These are phyloP conservation scores for Raphanus sativus DNA, from an alignment of 345 rosid species.

Conservation along the genomic window DNA sequence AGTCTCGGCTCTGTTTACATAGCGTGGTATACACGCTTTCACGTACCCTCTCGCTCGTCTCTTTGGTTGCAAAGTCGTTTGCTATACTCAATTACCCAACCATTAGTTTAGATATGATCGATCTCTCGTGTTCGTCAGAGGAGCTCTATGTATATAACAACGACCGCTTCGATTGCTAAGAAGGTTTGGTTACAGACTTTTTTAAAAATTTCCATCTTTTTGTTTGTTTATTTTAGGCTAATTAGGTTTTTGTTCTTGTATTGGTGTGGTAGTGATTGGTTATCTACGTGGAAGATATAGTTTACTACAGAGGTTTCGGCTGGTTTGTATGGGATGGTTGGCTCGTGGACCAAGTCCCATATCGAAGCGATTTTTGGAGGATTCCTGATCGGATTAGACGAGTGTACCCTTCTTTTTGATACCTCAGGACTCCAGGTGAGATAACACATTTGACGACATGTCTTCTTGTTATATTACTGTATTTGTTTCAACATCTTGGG, in stretches of 20 bases:
- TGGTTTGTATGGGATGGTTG: conserved; percentile 53
- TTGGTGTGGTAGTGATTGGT: too few relatives aligned
- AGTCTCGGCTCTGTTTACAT: conserved; percentile 89
- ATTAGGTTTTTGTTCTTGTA: too few relatives aligned
- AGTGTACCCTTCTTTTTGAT: conserved; percentile 89
- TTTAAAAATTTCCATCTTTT: too few relatives aligned
- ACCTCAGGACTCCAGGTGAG: conserved; percentile 91
- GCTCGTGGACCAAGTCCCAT: conserved; percentile 89
- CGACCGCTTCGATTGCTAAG: too few relatives aligned
- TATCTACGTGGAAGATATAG: too few relatives aligned
- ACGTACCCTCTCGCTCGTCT: conserved; percentile 84
- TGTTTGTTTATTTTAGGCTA: too few relatives aligned
- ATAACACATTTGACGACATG: neutral
- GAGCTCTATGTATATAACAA: too few relatives aligned
- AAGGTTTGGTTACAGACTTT: too few relatives aligned
- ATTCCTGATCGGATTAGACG: conserved; percentile 63
- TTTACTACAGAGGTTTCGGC: too few relatives aligned
- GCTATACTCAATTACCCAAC: conserved; percentile 93
- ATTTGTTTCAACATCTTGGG: too few relatives aligned
- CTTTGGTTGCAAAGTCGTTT: conserved; percentile 90
- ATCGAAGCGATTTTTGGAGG: conserved; percentile 71
- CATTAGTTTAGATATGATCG: conserved; percentile 73
- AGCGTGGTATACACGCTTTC: conserved; percentile 91
- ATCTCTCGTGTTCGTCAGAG: conserved; percentile 73
- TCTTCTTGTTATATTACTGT: neutral